A percentile compares a stretch with the other conserved stretches of the same genome.
phyloP scores from a whole-genome alignment of 805 yeast genomes.

The Candida sanyiensis region DNA sequence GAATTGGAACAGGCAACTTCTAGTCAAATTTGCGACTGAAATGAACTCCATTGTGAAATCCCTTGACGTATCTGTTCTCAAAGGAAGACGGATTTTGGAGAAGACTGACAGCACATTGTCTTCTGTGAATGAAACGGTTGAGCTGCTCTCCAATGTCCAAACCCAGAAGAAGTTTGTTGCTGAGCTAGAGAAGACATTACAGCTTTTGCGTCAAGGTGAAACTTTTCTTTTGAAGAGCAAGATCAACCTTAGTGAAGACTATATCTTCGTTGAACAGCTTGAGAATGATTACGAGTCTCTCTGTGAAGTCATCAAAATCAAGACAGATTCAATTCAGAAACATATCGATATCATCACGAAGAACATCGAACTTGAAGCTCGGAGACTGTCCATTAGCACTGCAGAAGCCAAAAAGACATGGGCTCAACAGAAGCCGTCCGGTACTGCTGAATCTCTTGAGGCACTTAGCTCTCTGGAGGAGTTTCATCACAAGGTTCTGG shows the following conservation, averaged over 20 bases:
- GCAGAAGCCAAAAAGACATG: slow-evolving; percentile 35
- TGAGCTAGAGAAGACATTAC: slow-evolving; percentile 6
- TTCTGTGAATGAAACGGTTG: slow-evolving; percentile 34
- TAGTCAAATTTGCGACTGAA: slow-evolving; percentile 35
- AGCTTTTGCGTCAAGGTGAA: slow-evolving; percentile 28
- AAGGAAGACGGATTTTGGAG: slow-evolving; percentile 35
- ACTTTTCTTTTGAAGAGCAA: slow-evolving; percentile 37
- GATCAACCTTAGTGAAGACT: slow-evolving; percentile 42
- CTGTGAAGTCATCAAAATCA: slow-evolving; percentile 31
- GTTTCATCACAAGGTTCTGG: slow-evolving; percentile 29
- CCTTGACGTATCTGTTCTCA: slow-evolving; percentile 29
- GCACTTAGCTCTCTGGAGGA: slow-evolving; percentile 33
- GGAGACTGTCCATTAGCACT: slow-evolving; percentile 31
- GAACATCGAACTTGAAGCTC: slow-evolving; percentile 36
- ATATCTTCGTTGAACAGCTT: slow-evolving; percentile 62
- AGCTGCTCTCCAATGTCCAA: slow-evolving; percentile 36
- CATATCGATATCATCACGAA: slow-evolving; percentile 39
- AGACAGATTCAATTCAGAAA: slow-evolving; percentile 34
- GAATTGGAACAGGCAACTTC: slow-evolving; percentile 46
- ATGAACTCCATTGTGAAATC: slow-evolving; percentile 29
- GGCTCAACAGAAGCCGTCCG: slow-evolving; percentile 42
- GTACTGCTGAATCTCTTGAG: slow-evolving; percentile 35
- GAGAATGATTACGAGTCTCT: slow-evolving; percentile 42
- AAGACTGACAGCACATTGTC: slow-evolving; percentile 28
- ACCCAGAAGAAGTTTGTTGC: slow-evolving; percentile 16